A percentile compares a stretch with the other conserved stretches of the same genome.
These are phyloP conservation scores for Aspergillus incahuasiensis DNA, from an alignment of 495 filamentous ascomycete species.

Conservation along the genomic window DNA sequence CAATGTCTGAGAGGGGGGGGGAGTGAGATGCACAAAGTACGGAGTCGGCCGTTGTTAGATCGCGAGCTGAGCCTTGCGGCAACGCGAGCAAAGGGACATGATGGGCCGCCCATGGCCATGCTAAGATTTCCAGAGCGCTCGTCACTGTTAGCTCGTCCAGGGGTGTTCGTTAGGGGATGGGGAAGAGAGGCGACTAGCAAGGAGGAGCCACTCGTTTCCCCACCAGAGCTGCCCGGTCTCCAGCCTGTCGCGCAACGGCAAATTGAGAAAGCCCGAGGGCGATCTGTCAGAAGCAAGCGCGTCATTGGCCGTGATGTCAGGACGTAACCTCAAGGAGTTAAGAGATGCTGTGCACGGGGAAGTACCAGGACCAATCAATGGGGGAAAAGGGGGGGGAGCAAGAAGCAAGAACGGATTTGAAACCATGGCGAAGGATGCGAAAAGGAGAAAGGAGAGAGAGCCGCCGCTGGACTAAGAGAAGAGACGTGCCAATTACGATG, in stretches of 20 bases:
- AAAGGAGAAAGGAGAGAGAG: slow-evolving; percentile 9
- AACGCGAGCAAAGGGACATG: slow-evolving; percentile 17
- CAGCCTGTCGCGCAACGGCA: slow-evolving; percentile 7
- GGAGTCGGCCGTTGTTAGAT: slow-evolving; percentile 11
- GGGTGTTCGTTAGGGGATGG: slow-evolving; percentile 40
- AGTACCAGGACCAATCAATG: slow-evolving; percentile 10
- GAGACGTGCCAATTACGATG: slow-evolving; percentile 1
- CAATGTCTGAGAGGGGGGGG: slow-evolving; percentile 16
- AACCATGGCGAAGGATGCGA: slow-evolving; percentile 7
- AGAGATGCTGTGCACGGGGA: slow-evolving; percentile 1
- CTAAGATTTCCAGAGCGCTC: slow-evolving; percentile 10
- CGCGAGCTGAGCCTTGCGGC: slow-evolving; percentile 13
- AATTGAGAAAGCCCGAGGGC: background rate
- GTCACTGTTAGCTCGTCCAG: slow-evolving; percentile 22
- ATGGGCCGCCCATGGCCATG: slow-evolving; percentile 12
- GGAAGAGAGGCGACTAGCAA: slow-evolving; percentile 38
- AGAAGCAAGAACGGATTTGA: slow-evolving; percentile 15
- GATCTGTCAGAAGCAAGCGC: background rate
- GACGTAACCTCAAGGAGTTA: background rate
- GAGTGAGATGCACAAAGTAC: slow-evolving; percentile 8
- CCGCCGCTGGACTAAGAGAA: background rate
- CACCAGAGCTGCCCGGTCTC: slow-evolving; percentile 35
- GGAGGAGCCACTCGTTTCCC: slow-evolving; percentile 26
- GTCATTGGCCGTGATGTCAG: slow-evolving; percentile 2
- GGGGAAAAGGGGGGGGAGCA: slow-evolving; percentile 7